Conservation (phyloP, 2,329 filamentous ascomycete genomes). For the Trichoderma oligosporum region DNA sequence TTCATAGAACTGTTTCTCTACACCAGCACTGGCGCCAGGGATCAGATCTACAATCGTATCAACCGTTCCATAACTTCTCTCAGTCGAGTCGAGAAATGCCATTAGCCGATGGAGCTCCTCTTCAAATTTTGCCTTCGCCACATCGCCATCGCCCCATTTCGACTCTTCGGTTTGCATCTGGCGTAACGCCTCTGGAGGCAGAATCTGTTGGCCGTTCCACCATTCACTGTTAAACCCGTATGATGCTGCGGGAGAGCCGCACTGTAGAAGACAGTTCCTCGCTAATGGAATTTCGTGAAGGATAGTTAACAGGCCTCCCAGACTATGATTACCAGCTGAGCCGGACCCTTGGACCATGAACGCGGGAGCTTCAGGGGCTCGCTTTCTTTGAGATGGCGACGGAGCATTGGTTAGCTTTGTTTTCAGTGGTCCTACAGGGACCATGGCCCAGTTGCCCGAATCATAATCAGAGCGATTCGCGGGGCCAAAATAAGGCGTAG, state of each 20-base stretch:
- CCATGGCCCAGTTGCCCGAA: constrained; percentile 56
- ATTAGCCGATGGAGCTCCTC: constrained; percentile 60
- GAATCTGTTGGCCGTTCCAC: constrained; percentile 58
- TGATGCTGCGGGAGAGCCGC: constrained; percentile 38
- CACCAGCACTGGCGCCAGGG: constrained; percentile 32
- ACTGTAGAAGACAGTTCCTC: constrained; percentile 52
- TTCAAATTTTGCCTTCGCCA: constrained; percentile 38
- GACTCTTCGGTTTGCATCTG: constrained; percentile 32
- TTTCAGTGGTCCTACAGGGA: constrained; percentile 37
- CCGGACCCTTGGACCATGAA: constrained; percentile 45
- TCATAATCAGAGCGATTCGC: constrained; percentile 56
- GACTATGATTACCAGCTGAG: constrained; percentile 37
- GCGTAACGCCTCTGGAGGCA: constrained; percentile 37
- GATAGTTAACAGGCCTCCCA: constrained; percentile 56
- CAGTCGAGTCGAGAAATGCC: constrained; percentile 59
- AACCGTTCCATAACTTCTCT: constrained; percentile 56
- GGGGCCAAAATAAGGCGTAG: constrained; percentile 54
- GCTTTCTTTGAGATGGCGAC: constrained; percentile 43
- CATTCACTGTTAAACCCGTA: constrained; percentile 57
- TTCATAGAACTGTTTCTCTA: constrained; percentile 45
- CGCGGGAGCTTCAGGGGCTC: constrained; percentile 42
- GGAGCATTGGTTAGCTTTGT: constrained; percentile 24
- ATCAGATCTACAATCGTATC: constrained; percentile 44
- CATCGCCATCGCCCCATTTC: constrained; percentile 30
- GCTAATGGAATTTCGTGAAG: constrained; percentile 57